Base-by-base conservation (phyloP, 306 rosid species). In the Dalbergia cochinchinensis region DNA sequence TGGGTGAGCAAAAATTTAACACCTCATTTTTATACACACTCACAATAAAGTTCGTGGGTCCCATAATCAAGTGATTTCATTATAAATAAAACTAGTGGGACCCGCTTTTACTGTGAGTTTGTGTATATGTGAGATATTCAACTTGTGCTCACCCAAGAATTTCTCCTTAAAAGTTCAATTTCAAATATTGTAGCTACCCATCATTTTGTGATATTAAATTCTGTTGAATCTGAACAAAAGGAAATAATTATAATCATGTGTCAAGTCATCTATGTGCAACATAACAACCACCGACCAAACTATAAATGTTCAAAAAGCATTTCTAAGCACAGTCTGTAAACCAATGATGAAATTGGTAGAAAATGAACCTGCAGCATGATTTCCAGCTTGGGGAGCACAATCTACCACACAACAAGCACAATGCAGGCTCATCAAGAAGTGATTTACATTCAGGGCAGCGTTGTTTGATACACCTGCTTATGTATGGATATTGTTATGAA, bases 351-450 rank as follows among this genome's bases (percentile, higher is more conserved):
- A 51, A 61, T 53, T 67, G 69, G 72, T 67, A 76, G 31, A 83
- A 86, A 62, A 85, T 50, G 69, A 81, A 96, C 99, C 91, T 89
- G 99, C 99, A 96, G 89, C 99, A 96, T 20, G 93, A 15, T 82
- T 90, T 96, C 99, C 96, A 89, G 83, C 82, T 93, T 62, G 97
- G 94, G 69, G 92, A 87, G 85, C 99, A 96, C 85, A 96, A 76
- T 86, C 87, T 89, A 76, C 97, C 99, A 82, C 99, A 96, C 69
- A 96, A 85, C 72, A 96, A 86, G 91, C 99, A 96, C 83, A 93
- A 82, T 18, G 94, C 99, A 45, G 98, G 98, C 31, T 96, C 99
- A 10, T 90, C 91, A 70, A 90, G 84, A 65, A 74, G 66, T 74
- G 86, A 11, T 60, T 93, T 86, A 85, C 99, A 96, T 59, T 80